Conservation (phyloP, 2,329 filamentous ascomycete genomes). For the Stagonosporopsis cucurbitacearum region DNA sequence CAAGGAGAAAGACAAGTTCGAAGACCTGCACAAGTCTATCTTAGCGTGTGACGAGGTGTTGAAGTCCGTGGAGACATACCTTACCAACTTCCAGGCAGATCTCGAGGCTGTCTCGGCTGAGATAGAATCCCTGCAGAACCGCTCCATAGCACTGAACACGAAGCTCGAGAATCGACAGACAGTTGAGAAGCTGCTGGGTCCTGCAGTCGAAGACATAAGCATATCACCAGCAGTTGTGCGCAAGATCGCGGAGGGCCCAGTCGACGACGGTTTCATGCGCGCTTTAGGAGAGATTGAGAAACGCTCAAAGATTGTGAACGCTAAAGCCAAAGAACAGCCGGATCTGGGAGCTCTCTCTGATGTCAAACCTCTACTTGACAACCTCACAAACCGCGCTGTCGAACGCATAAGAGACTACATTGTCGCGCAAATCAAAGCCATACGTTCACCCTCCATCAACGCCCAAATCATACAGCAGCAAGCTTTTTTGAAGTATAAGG, state of each 20-base stretch:
- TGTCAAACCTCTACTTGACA: slow-evolving; percentile 81
- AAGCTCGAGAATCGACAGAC: slow-evolving; percentile 87
- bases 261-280: slow-evolving; percentile 89
- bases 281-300: slow-evolving; percentile 84
- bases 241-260: slow-evolving; percentile 84
- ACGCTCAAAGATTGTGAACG: slow-evolving; percentile 74
- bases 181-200: slow-evolving; percentile 85
- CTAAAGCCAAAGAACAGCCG: slow-evolving; percentile 63
- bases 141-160: slow-evolving; percentile 82
- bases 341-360: slow-evolving; percentile 80
- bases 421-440: slow-evolving; percentile 90
- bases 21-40: slow-evolving; percentile 90
- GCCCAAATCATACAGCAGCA: slow-evolving; percentile 96
- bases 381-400: slow-evolving; percentile 85
- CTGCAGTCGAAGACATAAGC: slow-evolving; percentile 89
- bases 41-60: slow-evolving; percentile 89
- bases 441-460: slow-evolving; percentile 95
- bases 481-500: slow-evolving; percentile 85
- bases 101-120: slow-evolving; percentile 90
- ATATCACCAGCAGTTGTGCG: slow-evolving; percentile 83
- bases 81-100: slow-evolving; percentile 92
- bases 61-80: slow-evolving; percentile 88
- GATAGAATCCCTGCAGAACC: slow-evolving; percentile 89
- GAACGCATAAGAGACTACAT: slow-evolving; percentile 94
- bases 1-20: slow-evolving; percentile 80